Evolutionary conservation across 192 early-diverging fungal species (phyloP).

Genomic region (Phlyctochytrium planicorne): DNA sequence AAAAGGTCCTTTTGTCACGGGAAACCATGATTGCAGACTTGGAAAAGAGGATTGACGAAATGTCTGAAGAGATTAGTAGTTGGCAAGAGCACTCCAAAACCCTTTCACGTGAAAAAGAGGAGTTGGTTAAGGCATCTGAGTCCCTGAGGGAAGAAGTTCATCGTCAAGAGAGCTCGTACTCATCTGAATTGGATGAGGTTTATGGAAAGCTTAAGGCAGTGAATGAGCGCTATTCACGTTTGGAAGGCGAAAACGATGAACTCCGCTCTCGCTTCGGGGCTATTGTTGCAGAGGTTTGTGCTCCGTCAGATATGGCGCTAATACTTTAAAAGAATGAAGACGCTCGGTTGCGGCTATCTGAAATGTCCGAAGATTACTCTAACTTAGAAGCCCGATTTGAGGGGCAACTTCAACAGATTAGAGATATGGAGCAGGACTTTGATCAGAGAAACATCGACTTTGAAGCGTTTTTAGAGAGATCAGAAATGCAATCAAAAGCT

Average conservation of each 20-base stretch:
- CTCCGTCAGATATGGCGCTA: too few species aligned
- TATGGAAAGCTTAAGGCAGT: too few species aligned
- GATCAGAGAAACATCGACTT: not conserved
- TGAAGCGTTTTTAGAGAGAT: not conserved
- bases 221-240: too few species aligned
- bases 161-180: too few species aligned
- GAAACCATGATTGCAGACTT: not conserved
- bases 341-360: not conserved
- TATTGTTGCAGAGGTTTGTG: too few species aligned
- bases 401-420: not conserved
- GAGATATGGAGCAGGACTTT: slow-evolving; percentile 3
- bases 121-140: not conserved
- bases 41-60: not conserved
- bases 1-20: not conserved
- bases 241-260: too few species aligned
- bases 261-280: too few species aligned
- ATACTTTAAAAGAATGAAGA: slow-evolving; percentile 1
- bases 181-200: too few species aligned
- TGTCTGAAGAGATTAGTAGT: not conserved
- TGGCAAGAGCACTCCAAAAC: not conserved
- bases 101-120: not conserved
- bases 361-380: not conserved
- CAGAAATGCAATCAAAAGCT: not conserved
- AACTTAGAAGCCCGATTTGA: not conserved
- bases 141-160: not conserved